Evolutionary conservation across 148 eudicot species (phyloP).

Genomic region (Chenopodium berlandieri): DNA sequence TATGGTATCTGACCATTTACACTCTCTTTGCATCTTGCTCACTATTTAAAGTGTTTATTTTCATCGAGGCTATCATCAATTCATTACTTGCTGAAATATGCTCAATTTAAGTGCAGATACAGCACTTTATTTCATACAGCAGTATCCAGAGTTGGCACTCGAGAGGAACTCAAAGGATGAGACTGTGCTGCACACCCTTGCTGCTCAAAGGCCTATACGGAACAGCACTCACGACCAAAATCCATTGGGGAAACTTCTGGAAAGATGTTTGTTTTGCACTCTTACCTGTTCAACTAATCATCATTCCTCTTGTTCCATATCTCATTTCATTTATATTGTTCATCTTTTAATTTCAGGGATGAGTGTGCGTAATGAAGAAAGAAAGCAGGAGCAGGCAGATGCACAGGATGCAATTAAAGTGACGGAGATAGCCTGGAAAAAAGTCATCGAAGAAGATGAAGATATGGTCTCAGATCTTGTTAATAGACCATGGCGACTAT

Average conservation of each 20-base stretch:
- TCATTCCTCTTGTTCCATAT: too few relatives aligned
- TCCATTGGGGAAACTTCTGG: constrained; percentile 3
- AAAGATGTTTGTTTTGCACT: not conserved
- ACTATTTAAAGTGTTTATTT: too few relatives aligned
- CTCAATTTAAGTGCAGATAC: constrained; percentile 12
- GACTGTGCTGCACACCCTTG: constrained; percentile 24
- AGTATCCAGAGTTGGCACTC: constrained; percentile 17
- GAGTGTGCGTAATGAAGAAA: not conserved
- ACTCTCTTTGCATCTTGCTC: too few relatives aligned
- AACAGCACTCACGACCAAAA: not conserved
- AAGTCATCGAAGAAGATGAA: constrained; percentile 20
- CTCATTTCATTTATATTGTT: too few relatives aligned
- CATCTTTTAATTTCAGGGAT: too few relatives aligned
- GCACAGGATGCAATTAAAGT: constrained; percentile 10
- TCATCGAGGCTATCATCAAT: too few relatives aligned
- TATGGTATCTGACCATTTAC: too few relatives aligned
- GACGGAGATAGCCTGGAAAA: constrained; percentile 12
- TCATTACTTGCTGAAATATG: not conserved
- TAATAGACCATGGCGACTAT: constrained; percentile 19
- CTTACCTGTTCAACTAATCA: too few relatives aligned
- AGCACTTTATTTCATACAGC: constrained; percentile 13
- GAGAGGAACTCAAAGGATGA: constrained; percentile 16
- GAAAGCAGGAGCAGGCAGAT: not conserved
- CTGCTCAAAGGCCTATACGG: constrained; percentile 15
- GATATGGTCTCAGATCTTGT: constrained; percentile 19